Evolutionary conservation across 306 rosid species (phyloP), one percentile per base, ranked within the genome.

Genomic region (Rosa chinensis): DNA sequence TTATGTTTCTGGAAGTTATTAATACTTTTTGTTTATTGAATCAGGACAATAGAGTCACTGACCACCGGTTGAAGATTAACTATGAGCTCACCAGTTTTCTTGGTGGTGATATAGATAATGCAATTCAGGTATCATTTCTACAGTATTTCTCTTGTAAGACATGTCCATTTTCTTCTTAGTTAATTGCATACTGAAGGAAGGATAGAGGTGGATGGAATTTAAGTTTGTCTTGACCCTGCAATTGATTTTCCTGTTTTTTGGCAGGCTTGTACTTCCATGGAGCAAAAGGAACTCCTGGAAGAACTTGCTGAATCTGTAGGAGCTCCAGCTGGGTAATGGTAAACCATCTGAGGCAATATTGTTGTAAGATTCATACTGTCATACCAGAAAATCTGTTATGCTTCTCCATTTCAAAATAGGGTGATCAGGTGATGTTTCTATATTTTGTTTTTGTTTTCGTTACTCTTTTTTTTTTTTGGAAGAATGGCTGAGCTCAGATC

Each of bases 11-110:
- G 80, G 71, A 77, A 82, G 66, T 28, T 81, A 59, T 28, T 39
- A 17, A 77, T 70, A n/a, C 39, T 72, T 12, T 44, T 53, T 18
- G 43, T 72, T 62, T 64, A 53, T 52, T 79, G 48, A 70, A 78
- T 74, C 56, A 95, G 99, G 99, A 95, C 81, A 95, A 91, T 77
- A 88, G 98, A 84, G 99, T 93, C 61, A 95, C 99, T 10, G 99
- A 95, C 77, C 98, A 91, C 83, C 87, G 98, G 88, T 81, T 95
- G 82, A 95, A 93, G 93, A 88, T 55, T 84, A 95, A 93, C 85
- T 93, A 73, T 73, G 96, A 88, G 84, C 99, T 95, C 88, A 93
- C 97, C 69, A 87, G 91, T 80, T 95, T 95, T 84, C 97, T 95
- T 53, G 87, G 66, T 0, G 99, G 99, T 43, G 90, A 88, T 77